Evolutionary conservation across 352 stramenopile species (phyloP).

Genomic region (Achlya hypogyna): DNA sequence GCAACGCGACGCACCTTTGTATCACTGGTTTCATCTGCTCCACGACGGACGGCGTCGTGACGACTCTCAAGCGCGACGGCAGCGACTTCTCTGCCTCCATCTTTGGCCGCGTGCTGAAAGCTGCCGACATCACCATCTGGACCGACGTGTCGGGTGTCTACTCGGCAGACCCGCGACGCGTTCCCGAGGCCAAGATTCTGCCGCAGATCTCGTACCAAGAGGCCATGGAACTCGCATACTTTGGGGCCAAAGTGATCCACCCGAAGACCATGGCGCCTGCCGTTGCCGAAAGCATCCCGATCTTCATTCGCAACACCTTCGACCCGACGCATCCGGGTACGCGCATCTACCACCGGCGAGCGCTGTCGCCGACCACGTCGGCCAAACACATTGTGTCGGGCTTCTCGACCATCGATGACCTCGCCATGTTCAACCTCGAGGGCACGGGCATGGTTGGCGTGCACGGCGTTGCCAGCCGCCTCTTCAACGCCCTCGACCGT

Average conservation of each 20-base stretch:
- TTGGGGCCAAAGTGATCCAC: conserved; percentile 96
- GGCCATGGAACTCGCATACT: conserved; percentile 97
- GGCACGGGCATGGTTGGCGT: conserved; percentile 92
- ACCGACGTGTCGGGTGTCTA: conserved; percentile 95
- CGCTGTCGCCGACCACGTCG: conserved; percentile 40
- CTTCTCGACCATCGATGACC: conserved; percentile 90
- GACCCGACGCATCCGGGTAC: conserved; percentile 75
- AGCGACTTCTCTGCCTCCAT: conserved; percentile 97
- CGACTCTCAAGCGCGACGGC: conserved; percentile 93
- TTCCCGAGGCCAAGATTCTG: conserved; percentile 87
- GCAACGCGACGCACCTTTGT: conserved; percentile 71
- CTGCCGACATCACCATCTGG: conserved; percentile 93
- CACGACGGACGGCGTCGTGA: conserved; percentile 92
- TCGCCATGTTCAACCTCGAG: conserved; percentile 95
- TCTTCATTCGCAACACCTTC: conserved; percentile 97
- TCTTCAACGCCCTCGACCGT: conserved; percentile 89
- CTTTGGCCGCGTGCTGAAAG: conserved; percentile 88
- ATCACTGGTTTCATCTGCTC: conserved; percentile 96
- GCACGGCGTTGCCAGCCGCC: conserved; percentile 84
- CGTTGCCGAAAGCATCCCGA: conserved; percentile 88
- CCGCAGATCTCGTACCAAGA: conserved; percentile 94
- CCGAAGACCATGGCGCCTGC: conserved; percentile 94
- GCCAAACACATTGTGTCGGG: conserved; percentile 75
- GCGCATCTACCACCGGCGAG: conserved; percentile 63
- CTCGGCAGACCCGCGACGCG: conserved; percentile 89